These are phyloP conservation scores for Aureobasidium sp. DNA, from an alignment of 2,329 filamentous ascomycete species.

Conservation along the genomic window DNA sequence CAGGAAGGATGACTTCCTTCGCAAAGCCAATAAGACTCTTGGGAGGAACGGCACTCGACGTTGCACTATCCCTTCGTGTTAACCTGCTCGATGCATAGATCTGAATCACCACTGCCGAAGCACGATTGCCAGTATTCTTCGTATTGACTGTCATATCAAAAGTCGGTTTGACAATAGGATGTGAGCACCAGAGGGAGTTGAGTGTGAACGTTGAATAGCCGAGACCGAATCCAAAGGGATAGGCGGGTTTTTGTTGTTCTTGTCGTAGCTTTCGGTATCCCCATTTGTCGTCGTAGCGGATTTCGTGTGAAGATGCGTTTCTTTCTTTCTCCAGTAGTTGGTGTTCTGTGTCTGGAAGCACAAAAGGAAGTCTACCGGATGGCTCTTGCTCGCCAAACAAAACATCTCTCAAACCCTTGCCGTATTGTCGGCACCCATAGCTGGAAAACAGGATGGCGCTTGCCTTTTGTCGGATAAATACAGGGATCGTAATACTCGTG, in stretches of 20 bases:
- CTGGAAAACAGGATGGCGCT: constrained; percentile 11
- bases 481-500: background rate
- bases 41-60: background rate
- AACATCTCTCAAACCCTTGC: constrained; percentile 15
- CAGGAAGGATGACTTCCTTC: constrained; percentile 1
- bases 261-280: constrained; percentile 21
- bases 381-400: constrained; percentile 14
- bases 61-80: background rate
- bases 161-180: background rate
- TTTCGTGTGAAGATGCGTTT: constrained; percentile 19
- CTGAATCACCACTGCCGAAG: background rate
- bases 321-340: constrained; percentile 19
- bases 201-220: constrained; percentile 3
- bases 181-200: background rate
- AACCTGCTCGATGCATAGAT: background rate
- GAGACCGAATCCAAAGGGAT: constrained; percentile 13
- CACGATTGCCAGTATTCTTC: background rate
- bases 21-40: background rate
- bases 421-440: constrained; percentile 16
- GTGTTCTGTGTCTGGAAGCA: constrained; percentile 16
- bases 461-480: background rate
- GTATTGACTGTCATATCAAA: constrained; percentile 1
- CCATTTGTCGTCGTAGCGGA: constrained; percentile 14
- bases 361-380: constrained; percentile 15
- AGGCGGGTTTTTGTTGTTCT: constrained; percentile 16